Conservation (phyloP, 352 stramenopile genomes). For the Hyphochytrium catenoides region DNA sequence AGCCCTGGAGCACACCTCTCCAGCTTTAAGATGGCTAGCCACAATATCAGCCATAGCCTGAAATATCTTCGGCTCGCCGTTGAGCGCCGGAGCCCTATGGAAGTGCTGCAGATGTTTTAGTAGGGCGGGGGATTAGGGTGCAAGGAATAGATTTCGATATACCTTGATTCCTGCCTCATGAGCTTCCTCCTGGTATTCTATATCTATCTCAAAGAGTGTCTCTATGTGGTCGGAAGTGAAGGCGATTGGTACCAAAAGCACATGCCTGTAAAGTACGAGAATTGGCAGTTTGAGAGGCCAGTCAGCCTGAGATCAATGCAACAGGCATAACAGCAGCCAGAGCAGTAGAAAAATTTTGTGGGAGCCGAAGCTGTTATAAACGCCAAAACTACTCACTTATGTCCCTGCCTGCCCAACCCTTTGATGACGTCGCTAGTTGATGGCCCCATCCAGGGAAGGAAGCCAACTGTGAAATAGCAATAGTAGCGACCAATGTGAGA, state of each 20-base stretch:
- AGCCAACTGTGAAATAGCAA: conserved; percentile 52
- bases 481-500: no score
- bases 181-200: conserved; percentile 93
- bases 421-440: conserved; percentile 89
- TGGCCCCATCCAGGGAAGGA: conserved; percentile 90
- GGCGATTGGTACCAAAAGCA: conserved; percentile 92
- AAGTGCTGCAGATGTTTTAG: conserved; percentile 32
- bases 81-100: conserved; percentile 81
- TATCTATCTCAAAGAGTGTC: conserved; percentile 98
- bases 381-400: conserved; percentile 58
- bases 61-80: conserved; percentile 82
- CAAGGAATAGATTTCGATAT: conserved; percentile 9
- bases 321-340: no score
- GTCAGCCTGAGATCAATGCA: no score
- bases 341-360: no score
- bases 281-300: no score
- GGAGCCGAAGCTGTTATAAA: no score
- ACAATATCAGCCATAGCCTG: conserved; percentile 91
- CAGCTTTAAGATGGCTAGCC: conserved; percentile 61
- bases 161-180: conserved; percentile 75
- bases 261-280: conserved; percentile 20
- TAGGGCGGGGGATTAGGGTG: background rate
- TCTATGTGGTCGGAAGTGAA: conserved; percentile 99
- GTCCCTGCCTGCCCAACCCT: conserved; percentile 63
- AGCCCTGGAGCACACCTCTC: conserved; percentile 35